These are phyloP conservation scores for Daldinia childiae DNA, from an alignment of 495 filamentous ascomycete genomes.

Conservation along the genomic window DNA sequence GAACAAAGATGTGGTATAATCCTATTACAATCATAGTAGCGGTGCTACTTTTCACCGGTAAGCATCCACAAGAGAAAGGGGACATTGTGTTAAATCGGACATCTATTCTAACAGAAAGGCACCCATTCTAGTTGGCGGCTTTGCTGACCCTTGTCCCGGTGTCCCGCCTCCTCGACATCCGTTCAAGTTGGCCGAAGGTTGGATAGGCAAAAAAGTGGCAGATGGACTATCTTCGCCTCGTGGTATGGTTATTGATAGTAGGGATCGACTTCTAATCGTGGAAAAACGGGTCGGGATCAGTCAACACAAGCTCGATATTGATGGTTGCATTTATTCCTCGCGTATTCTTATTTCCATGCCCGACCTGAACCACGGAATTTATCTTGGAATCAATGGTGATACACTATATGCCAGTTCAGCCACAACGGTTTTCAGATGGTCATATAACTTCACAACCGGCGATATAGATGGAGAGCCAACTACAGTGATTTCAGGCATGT, in stretches of 20 bases:
- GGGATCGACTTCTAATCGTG: conserved; percentile 69
- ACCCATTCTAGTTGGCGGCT: not conserved
- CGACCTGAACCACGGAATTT: conserved; percentile 69
- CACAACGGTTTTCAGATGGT: conserved; percentile 66
- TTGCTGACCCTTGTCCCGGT: conserved; percentile 41
- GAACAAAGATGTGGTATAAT: conserved; percentile 9
- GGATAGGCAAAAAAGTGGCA: conserved; percentile 64
- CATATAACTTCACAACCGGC: conserved; percentile 62
- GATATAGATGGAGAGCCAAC: conserved; percentile 53
- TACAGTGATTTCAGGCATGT: conserved; percentile 68
- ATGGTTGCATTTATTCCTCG: conserved; percentile 47
- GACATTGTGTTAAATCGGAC: not conserved
- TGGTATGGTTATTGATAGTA: conserved; percentile 66
- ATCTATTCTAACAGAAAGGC: not conserved
- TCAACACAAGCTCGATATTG: conserved; percentile 59
- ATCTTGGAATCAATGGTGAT: conserved; percentile 66
- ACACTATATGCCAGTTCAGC: conserved; percentile 72
- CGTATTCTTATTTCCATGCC: conserved; percentile 13
- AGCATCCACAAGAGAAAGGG: not conserved
- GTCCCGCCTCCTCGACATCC: conserved; percentile 40
- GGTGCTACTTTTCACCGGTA: conserved; percentile 11
- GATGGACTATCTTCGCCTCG: conserved; percentile 64
- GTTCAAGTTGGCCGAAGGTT: conserved; percentile 66
- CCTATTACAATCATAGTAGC: not conserved
- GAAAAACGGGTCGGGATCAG: conserved; percentile 64